A percentile compares a stretch with the other conserved stretches of the same genome.
These are phyloP conservation scores for Baorangia bicolor DNA, from an alignment of 768 basidiomycete genomes.

Conservation along the genomic window DNA sequence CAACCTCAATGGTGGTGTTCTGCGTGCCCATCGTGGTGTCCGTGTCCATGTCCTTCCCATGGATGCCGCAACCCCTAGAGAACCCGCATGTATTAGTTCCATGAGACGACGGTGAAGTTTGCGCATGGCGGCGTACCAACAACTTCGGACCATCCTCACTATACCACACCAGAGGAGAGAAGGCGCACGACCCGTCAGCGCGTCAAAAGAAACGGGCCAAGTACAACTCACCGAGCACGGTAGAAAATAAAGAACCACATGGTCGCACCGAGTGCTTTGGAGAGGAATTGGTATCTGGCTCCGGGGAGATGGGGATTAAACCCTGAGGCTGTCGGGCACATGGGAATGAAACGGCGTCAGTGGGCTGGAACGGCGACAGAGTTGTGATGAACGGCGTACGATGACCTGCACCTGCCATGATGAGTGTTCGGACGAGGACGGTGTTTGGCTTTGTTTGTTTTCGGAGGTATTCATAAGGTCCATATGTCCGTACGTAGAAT, in stretches of 20 bases:
- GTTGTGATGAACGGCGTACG: conserved; percentile 17
- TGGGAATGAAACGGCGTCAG: not conserved
- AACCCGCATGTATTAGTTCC: not conserved
- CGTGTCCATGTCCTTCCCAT: conserved; percentile 62
- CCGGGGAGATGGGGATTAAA: conserved; percentile 89
- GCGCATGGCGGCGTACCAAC: conserved; percentile 44
- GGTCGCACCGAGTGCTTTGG: conserved; percentile 83
- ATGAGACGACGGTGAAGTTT: not conserved
- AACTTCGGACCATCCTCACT: conserved; percentile 80
- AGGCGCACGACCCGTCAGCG: not conserved
- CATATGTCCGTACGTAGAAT: not conserved
- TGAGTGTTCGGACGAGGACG: conserved; percentile 22
- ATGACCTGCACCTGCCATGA: conserved; percentile 35
- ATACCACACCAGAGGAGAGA: not conserved
- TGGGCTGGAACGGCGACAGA: not conserved
- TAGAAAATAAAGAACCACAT: conserved; percentile 99
- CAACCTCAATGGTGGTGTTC: conserved; percentile 41
- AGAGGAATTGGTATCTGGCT: conserved; percentile 70
- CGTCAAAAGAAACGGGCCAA: not conserved
- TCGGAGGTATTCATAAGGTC: not conserved
- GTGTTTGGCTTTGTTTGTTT: conserved; percentile 28
- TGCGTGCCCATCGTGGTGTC: conserved; percentile 36
- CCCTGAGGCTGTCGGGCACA: conserved; percentile 52
- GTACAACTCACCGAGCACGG: conserved; percentile 73
- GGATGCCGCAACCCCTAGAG: conserved; percentile 58